Evolutionary conservation across 2,329 filamentous ascomycete species (phyloP), one percentile per base, ranked within the genome.

Genomic region (Drechslerella stenobrocha): DNA sequence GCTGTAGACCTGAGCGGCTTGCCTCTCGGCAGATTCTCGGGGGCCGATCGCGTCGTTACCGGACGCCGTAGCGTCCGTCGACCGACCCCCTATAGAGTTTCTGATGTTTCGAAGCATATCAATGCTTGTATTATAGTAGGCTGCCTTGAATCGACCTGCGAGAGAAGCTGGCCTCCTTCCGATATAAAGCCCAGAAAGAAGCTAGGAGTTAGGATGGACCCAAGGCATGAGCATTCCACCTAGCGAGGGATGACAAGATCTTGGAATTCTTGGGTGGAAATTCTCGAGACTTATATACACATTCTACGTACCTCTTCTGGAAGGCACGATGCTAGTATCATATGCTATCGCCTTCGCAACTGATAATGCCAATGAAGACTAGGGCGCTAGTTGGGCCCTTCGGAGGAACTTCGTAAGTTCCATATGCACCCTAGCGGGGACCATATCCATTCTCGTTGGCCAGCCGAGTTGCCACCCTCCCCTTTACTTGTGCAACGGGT

Each of bases 1-100:
- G 24, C 7, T 52, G 13, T 57, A 61, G 20, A 50, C 58, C 26
- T 48, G 57, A 22, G 57, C 52, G n/a, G 64, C 57, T 32, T 52
- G 64, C n/a, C 37, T 57, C 42, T 69, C 64, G 2, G 64, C 15
- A 18, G 26, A 26, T 23, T 13, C 20, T 6, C 11, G 23, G 63
- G 63, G 34, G 35, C 60, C 63, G 28, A 67, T 60, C 30, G 55
- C 63, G 45, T 67, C 63, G 40, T 67, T 67, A 60, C 63, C 63
- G 5, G 63, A 67, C 63, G 63, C 63, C 35, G 44, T 26, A 52
- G 63, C 63, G 55, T 67, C 63, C 40, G 63, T 67, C 48, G 63
- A 67, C 28, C 63, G 55, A 52, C 50, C 63, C 55, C 63, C 63
- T 40, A 67, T 55, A 8, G 63, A 67, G 30, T 47, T 67, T 56